Evolutionary conservation across 2,329 filamentous ascomycete genomes (phyloP).

Genomic region (Penicillium nordicum): DNA sequence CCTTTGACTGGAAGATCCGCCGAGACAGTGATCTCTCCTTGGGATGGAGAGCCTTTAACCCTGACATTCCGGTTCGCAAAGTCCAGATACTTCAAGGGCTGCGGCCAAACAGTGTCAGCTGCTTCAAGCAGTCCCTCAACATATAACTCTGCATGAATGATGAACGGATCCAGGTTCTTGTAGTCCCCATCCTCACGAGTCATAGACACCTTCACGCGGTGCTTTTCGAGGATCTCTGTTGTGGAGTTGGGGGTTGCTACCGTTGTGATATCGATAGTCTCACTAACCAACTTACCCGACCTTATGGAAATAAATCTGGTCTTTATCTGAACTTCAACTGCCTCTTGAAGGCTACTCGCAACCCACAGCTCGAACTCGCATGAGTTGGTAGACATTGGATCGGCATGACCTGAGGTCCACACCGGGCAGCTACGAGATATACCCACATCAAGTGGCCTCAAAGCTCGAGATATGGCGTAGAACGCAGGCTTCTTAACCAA

Average conservation of each 20-base stretch:
- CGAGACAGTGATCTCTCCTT: background rate
- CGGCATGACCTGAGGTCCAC: background rate
- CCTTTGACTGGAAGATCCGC: background rate
- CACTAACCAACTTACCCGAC: background rate
- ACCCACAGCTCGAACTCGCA: background rate
- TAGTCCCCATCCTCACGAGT: background rate
- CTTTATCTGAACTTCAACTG: background rate
- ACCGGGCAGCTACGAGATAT: background rate
- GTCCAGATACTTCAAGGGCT: background rate
- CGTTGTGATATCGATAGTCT: background rate
- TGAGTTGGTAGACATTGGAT: background rate
- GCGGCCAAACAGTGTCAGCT: background rate
- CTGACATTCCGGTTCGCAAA: background rate
- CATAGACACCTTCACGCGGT: background rate
- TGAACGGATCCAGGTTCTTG: background rate
- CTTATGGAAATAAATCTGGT: background rate
- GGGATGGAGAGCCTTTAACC: background rate
- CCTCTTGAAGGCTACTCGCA: background rate
- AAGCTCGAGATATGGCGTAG: background rate
- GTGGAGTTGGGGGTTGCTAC: background rate
- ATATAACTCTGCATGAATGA: background rate
- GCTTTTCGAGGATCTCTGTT: background rate
- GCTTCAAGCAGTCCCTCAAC: background rate
- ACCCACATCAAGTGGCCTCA: background rate
- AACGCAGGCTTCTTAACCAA: background rate